Base-by-base conservation (phyloP, 2,329 filamentous ascomycete species). In the Clonostachys byssicola region DNA sequence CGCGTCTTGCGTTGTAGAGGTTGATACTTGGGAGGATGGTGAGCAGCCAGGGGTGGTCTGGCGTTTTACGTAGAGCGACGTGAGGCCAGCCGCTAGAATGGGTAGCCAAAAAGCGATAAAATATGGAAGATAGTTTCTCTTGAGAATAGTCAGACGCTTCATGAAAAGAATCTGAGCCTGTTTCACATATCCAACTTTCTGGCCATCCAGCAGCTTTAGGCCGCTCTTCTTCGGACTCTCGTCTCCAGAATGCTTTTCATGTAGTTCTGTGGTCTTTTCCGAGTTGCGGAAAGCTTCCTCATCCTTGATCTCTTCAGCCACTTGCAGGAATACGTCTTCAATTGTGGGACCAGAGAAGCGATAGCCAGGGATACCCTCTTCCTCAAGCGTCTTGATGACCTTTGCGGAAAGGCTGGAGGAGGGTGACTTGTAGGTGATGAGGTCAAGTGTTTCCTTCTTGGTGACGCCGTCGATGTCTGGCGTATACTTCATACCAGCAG, bases 311-410 rank as follows among this genome's bases (percentile, higher is more conserved):
- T 96, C 91, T 58, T 92, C 88, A 0, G 91, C 89, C 38, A 96
- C 75, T 53, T 89, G 85, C 20, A 96, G 70, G 64, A 96, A 96
- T 0, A 96, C 91, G 55, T 96, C 91, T 62, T 96, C 92, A 39
- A 96, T 91, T 0, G 89, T 95, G 1, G 92, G 92, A 0, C 90
- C 90, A 14, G 87, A 88, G 54, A 96, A 88, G 49, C 91, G 85
- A 62, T 95, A 96, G 49, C 95, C 87, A 14, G 75, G 74, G 39
- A 95, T 76, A 0, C 82, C 81, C 2, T 75, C 71, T 1, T 73
- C 66, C 60, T 95, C 87, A 2, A 96, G 73, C 10, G 75, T 65
- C 43, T 78, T 75, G 52, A 95, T 87, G 42, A 92, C 85, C 5
- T 76, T 67, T 0, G 89, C 87, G 1, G 89, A 89, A 42, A 86